Base-by-base conservation (phyloP, 164 flowering plant genomes). In the Saururus chinensis region DNA sequence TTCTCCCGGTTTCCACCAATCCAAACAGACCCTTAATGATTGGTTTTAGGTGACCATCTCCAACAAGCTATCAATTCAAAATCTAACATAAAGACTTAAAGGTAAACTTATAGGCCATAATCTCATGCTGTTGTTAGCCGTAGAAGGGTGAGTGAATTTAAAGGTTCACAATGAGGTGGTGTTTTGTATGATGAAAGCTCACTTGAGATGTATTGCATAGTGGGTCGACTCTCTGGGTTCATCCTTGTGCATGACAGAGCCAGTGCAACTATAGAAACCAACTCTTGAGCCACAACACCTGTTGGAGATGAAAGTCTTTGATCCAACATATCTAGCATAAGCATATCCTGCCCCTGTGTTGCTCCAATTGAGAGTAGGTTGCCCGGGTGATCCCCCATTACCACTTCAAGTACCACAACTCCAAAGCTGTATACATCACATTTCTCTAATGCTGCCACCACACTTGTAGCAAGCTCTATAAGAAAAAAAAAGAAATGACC, bases 381-480 rank as follows among this genome's bases (percentile, higher is more conserved):
- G 20, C 71, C 58, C 7, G 71, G 71, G 61, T 68, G 71, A 57
- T 30, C 41, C 7, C 66, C 66, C 58, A 58, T 63, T 53, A 62
- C 0, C 11, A 68, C n/a, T 37, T 67, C 65, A 4, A 67, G 56
- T 4, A 56, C 61, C 7, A 67, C 56, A 16, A 67, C 70, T 35
- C 66, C 70, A 40, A 67, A 67, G 23, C 70, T 67, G 12, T 56
- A 67, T 19, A 62, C 65, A 40, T 67, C 70, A 20, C 70, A 56
- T 42, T 62, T 61, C 40, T 56, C 61, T 37, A 65, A 48, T 14
- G n/a, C n/a, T n/a, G 62, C 65, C 56, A 35, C 56, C 61, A 62
- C 56, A 4, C 51, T 57, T 7, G 51, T 61, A 10, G 70, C 70
- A 13, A 67, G 61, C 57, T 67, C 70, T 67, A 51, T 60, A 14